Evolutionary conservation across 75 land plant species (phyloP), one percentile per base, ranked within the genome.

Genomic region (Isoetes taiwanensis): DNA sequence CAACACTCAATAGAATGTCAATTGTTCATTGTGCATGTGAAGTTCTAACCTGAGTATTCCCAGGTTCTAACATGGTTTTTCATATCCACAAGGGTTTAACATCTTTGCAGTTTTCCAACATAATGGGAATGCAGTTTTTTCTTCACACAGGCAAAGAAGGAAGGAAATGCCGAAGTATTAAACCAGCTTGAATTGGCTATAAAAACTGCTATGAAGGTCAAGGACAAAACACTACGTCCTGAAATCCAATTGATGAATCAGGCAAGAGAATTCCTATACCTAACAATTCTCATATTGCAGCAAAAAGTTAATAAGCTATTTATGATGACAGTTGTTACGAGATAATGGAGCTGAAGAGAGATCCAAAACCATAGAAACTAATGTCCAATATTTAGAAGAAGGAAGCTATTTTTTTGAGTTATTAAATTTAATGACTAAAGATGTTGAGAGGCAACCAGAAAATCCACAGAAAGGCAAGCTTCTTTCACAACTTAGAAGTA

Each of bases 61-160:
- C n/a, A n/a, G n/a, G n/a, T n/a, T n/a, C n/a, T n/a, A n/a, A n/a
- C n/a, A n/a, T n/a, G n/a, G n/a, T n/a, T n/a, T n/a, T n/a, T n/a
- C n/a, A n/a, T n/a, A n/a, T n/a, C n/a, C n/a, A n/a, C n/a, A n/a
- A n/a, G n/a, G n/a, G n/a, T n/a, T n/a, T n/a, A n/a, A n/a, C n/a
- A n/a, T n/a, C n/a, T n/a, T n/a, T n/a, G n/a, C n/a, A n/a, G n/a
- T n/a, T n/a, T n/a, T n/a, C n/a, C n/a, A n/a, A n/a, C n/a, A n/a
- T n/a, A n/a, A n/a, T n/a, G n/a, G n/a, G n/a, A n/a, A n/a, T n/a
- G n/a, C n/a, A n/a, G n/a, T n/a, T n/a, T n/a, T n/a, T n/a, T n/a
- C n/a, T n/a, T n/a, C n/a, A n/a, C 68, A 37, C 52, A 72, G 75
- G 75, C 75, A 43, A 68, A 70, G 60, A 72, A 72, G 59, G 75